A percentile compares a stretch with the other conserved stretches of the same genome.
phyloP scores from a whole-genome alignment of 1,284 basidiomycete species.

The Schizophyllum amplum region DNA sequence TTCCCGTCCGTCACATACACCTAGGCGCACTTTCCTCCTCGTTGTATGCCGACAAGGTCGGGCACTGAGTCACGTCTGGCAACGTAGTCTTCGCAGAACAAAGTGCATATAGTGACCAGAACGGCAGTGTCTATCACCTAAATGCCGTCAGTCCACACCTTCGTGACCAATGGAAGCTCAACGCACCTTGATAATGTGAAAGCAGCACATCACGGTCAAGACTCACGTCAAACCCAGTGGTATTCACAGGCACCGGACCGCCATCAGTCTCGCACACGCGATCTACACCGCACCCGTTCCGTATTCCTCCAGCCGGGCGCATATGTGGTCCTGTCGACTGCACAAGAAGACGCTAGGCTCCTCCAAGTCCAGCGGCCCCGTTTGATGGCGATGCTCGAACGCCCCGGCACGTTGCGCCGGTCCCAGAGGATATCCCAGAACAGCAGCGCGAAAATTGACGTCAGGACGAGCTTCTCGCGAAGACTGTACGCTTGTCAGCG shows the following conservation, averaged over 20 bases:
- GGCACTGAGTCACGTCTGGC: constrained; percentile 81
- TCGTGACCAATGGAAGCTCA: constrained; percentile 51
- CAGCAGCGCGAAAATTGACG: constrained; percentile 83
- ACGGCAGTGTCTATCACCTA: constrained; percentile 50
- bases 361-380: constrained; percentile 85
- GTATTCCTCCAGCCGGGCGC: constrained; percentile 38
- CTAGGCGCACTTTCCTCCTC: constrained; percentile 76
- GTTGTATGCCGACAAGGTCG: constrained; percentile 88
- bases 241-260: no score
- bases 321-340: constrained; percentile 62
- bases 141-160: constrained; percentile 7
- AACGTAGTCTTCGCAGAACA: constrained; percentile 86
- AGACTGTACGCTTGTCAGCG: not conserved
- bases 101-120: constrained; percentile 70
- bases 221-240: no score
- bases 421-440: constrained; percentile 94
- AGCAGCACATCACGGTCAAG: no score
- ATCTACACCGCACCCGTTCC: constrained; percentile 40
- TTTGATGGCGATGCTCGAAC: constrained; percentile 92
- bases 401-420: constrained; percentile 73
- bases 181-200: constrained; percentile 76
- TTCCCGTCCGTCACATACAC: constrained; percentile 97
- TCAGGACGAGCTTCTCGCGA: constrained; percentile 76
- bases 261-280: constrained; percentile 45
- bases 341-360: constrained; percentile 83